Evolutionary conservation across 768 basidiomycete genomes (phyloP), one percentile per base, ranked within the genome.

Genomic region (Auriscalpium microsporum): DNA sequence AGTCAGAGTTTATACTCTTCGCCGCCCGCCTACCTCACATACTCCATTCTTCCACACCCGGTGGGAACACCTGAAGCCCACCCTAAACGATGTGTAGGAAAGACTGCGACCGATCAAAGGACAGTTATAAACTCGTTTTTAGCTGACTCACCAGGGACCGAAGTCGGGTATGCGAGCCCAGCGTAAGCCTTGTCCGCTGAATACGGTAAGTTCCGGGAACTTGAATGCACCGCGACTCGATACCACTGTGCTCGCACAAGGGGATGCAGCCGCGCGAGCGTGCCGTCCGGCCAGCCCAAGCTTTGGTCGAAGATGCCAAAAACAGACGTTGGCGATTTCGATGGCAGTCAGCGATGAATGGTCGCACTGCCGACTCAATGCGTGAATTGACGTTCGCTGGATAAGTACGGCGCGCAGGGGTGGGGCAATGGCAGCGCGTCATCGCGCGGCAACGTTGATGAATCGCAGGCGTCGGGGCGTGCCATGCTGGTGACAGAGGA

Each of bases 21-120:
- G 9, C 8, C n/a, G 8, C 21, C 14, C 48, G 58, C 9, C 48
- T 78, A 84, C 75, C 78, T 80, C 61, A 87, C 72, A 58, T 86
- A 87, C 63, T 80, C 86, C 86, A 88, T 19, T 75, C 66, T 23
- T 82, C 77, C 7, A 75, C 63, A 13, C 80, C 83, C 1, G 83
- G 84, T 1, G 77, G 76, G 48, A 86, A 71, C 0, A 87, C 84
- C 57, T 87, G 86, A 4, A 88, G 70, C 0, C 86, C 86, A 4
- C 86, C 86, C 86, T 0, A 87, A 75, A 1, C 48, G 76, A 63
- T 87, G 62, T 86, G 83, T 55, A 88, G 69, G 71, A 87, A 81
- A 0, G 83, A 55, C 54, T 56, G 28, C 33, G 16, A 6, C 2
- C 28, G 8, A 33, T 51, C 17, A 48, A 33, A 5, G 21, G 0